Evolutionary conservation across 768 basidiomycete species (phyloP), one percentile per base, ranked within the genome.

Genomic region (Astraeus odoratus): DNA sequence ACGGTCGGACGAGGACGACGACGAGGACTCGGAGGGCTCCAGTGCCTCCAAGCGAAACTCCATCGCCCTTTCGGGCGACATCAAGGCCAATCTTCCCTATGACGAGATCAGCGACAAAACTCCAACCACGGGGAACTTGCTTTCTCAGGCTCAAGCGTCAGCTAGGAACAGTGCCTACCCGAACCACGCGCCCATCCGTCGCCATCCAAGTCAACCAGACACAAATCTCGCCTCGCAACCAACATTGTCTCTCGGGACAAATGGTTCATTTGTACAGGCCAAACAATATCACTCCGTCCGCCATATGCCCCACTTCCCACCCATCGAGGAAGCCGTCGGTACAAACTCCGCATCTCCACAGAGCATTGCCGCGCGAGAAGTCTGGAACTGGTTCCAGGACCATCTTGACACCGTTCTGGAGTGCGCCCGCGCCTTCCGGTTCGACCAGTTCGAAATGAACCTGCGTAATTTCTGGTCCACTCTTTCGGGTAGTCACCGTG

Each of bases 371-470:
- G 90, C 86, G 23, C 78, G 86, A 53, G 87, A 89, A 63, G 86
- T 90, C 5, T 95, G 92, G 92, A 76, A 73, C 24, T 89, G 87
- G 83, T 95, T 95, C 72, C 84, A 87, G 63, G 85, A 90, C 46
- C 92, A 95, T 69, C 72, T 92, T 49, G 89, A 94, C 64, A 71
- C 82, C 1, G 72, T 94, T 38, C 67, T 92, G 25, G 86, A 90
- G 53, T 83, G 78, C 54, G 78, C 91, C 34, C 71, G 86, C 44
- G 69, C 77, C 15, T 86, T 83, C 70, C 76, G 88, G 30, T 87
- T 91, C 55, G 91, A 94, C 65, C 86, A 90, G 64, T 92, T 92
- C 57, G 90, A 94, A 63, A 78, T 90, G 68, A 79, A 89, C 56
- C 66, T 92, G 35, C 79, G 90, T 38, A 77, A 81, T 9, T 95